phyloP scores from a whole-genome alignment of 1,284 basidiomycete genomes.

The Puccinia horiana region DNA sequence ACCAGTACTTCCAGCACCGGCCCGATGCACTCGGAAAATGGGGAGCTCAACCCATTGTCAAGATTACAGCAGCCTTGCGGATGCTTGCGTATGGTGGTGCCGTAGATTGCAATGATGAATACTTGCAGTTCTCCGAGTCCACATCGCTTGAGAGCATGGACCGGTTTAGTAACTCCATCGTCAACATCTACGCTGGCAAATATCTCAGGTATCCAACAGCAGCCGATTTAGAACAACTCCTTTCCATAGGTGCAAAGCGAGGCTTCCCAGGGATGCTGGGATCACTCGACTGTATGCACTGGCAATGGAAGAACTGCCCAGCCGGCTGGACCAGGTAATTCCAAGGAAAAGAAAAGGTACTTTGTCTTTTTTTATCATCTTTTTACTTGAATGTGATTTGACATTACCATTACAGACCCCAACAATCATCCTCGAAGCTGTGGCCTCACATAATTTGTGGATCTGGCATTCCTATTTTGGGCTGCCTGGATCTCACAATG shows the following conservation, averaged over 20 bases:
- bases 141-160: not conserved
- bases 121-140: not conserved
- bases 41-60: not conserved
- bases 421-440: not conserved
- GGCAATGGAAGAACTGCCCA: conserved; percentile 21
- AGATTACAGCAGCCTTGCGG: not conserved
- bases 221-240: not conserved
- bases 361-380: not conserved
- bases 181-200: not conserved
- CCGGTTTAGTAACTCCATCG: not conserved
- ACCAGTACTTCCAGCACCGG: not conserved
- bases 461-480: conserved; percentile 32
- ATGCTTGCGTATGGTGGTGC: not conserved
- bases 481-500: not conserved
- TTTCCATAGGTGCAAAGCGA: not conserved
- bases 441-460: conserved; percentile 3
- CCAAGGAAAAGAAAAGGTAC: not conserved
- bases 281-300: conserved; percentile 28
- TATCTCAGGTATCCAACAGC: not conserved
- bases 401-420: no score
- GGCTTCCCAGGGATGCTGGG: conserved; percentile 21
- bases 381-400: not conserved
- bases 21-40: not conserved
- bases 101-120: not conserved
- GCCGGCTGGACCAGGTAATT: not conserved